phyloP scores from a whole-genome alignment of 2,329 filamentous ascomycete species.

The Pezicula neosporulosa region DNA sequence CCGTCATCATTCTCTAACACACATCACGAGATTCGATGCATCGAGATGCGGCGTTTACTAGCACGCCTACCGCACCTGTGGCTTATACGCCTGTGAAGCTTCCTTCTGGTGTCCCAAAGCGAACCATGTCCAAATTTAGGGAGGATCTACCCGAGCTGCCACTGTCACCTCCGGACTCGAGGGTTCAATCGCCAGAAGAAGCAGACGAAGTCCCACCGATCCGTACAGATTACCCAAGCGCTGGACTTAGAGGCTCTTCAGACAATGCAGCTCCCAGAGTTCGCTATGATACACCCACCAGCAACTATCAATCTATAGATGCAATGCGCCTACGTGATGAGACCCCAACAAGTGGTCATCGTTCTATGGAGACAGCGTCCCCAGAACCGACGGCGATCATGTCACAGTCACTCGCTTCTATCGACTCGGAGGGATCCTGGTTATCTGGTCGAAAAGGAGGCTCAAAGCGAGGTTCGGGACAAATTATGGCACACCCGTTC shows the following conservation, averaged over 20 bases:
- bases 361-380: conserved; percentile 38
- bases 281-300: conserved; percentile 45
- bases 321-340: conserved; percentile 32
- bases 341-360: conserved; percentile 42
- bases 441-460: conserved; percentile 67
- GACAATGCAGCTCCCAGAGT: conserved; percentile 28
- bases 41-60: conserved; percentile 7
- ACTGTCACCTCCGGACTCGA: conserved; percentile 79
- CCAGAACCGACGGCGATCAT: conserved; percentile 50
- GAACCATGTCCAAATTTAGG: conserved; percentile 85
- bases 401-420: conserved; percentile 85
- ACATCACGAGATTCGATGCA: conserved; percentile 85
- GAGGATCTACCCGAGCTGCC: conserved; percentile 89
- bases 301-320: conserved; percentile 38
- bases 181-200: conserved; percentile 75
- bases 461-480: conserved; percentile 43
- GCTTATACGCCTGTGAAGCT: conserved; percentile 22
- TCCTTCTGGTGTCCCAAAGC: conserved; percentile 54
- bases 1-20: conserved; percentile 85
- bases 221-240: conserved; percentile 16
- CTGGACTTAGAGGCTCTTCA: conserved; percentile 19
- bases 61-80: conserved; percentile 17
- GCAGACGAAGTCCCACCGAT: conserved; percentile 41
- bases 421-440: conserved; percentile 96
- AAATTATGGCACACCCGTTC: conserved; percentile 37